Conservation (phyloP, 345 rosid species). For the Trapa incisa region DNA sequence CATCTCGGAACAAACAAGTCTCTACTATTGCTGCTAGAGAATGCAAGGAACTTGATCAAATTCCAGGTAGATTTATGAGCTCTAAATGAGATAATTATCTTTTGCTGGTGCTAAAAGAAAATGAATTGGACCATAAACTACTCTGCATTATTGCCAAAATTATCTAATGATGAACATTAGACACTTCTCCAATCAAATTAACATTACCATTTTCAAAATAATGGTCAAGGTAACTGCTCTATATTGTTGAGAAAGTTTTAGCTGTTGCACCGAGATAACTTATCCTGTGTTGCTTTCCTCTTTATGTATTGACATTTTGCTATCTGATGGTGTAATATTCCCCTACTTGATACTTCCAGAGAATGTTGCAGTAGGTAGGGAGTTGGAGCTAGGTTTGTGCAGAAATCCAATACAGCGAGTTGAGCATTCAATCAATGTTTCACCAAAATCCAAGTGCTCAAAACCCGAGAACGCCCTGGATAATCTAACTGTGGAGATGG, state of each 20-base stretch:
- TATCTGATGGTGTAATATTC: not conserved
- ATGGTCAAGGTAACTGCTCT: not conserved
- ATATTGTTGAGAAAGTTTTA: not conserved
- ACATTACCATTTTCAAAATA: not conserved
- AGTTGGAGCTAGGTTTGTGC: constrained; percentile 24
- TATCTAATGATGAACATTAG: not conserved
- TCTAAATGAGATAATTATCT: not conserved
- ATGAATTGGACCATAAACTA: not conserved
- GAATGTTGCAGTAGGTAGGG: constrained; percentile 27
- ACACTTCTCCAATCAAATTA: not conserved
- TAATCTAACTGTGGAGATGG: constrained; percentile 18
- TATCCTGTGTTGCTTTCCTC: constrained; percentile 7
- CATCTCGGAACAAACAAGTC: constrained; percentile 21
- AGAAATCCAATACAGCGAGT: constrained; percentile 24
- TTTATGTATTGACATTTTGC: constrained; percentile 1
- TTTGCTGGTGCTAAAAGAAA: not conserved
- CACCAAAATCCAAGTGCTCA: not conserved
- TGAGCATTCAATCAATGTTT: constrained; percentile 14
- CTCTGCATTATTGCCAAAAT: too few relatives aligned
- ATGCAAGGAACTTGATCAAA: constrained; percentile 18
- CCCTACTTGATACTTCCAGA: constrained; percentile 14
- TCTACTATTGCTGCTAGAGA: constrained; percentile 12
- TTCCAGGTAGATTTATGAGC: constrained; percentile 10
- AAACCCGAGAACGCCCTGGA: constrained; percentile 11
- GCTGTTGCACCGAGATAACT: not conserved